Base-by-base conservation (phyloP, 108 stramenopile species). In the Cylindrotheca closterium region DNA sequence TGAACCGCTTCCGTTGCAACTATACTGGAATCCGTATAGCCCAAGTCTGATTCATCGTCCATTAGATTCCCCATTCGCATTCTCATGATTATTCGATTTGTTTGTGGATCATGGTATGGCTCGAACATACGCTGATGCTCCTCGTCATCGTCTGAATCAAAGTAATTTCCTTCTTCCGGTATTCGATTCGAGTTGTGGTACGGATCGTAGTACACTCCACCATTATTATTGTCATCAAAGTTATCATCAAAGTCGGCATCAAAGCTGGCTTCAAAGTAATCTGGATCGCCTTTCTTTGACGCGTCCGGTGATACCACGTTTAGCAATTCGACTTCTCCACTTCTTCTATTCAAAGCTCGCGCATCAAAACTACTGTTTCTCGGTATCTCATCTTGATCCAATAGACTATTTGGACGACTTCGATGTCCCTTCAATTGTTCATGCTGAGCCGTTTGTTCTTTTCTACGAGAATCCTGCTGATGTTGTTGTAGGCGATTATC, bases 41-140 rank as follows among this genome's bases (percentile, higher is more conserved):
- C 37, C 15, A 10, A 7, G 7, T 42, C 37, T 7, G 15, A 42
- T 42, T 42, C 37, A 15, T 42, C 37, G 37, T 42, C 37, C 53
- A 54, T 54, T 54, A 54, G 26, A 54, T 27, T 54, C 2, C 26
- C 27, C 53, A 54, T 54, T 54, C 53, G 53, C 22, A 54, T 4
- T 24, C 53, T 23, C 53, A 54, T 54, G 22, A 54, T 27, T 25
- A 54, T 54, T 27, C 53, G 53, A 54, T 54, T 54, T 18, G 53
- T 54, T 54, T 54, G 24, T 26, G 24, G 26, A 27, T 54, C 53
- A 54, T 54, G 53, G 53, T 54, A 54, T 2, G 53, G 53, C 4
- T 54, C 53, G 26, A 54, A 54, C 2, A 54, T 17, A 3, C 26
- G 18, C 1, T 23, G 2, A 54, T 54, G 24, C 1, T 23, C 53